These are phyloP conservation scores for Starmerella apis DNA, from an alignment of 805 yeast species.

Conservation along the genomic window DNA sequence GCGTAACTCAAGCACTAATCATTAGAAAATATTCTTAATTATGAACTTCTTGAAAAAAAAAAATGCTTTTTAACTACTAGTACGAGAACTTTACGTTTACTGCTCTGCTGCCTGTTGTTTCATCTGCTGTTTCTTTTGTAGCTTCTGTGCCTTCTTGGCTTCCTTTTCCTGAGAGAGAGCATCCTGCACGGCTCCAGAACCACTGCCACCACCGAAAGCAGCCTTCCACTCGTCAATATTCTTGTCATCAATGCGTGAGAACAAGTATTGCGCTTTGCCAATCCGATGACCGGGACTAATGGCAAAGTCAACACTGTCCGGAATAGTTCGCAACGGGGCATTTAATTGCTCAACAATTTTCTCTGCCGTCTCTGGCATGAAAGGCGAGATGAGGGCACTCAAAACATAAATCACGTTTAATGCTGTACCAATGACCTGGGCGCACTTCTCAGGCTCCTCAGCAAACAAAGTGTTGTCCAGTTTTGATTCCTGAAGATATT, in stretches of 20 bases:
- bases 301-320: constrained; percentile 59
- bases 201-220: constrained; percentile 67
- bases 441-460: constrained; percentile 66
- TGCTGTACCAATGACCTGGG: constrained; percentile 87
- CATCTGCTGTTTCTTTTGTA: constrained; percentile 3
- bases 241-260: constrained; percentile 82
- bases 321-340: constrained; percentile 68
- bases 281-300: constrained; percentile 75
- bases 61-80: too few species aligned
- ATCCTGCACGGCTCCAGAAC: constrained; percentile 10
- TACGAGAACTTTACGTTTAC: too few species aligned
- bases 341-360: constrained; percentile 70
- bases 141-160: constrained; percentile 18
- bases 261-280: constrained; percentile 83
- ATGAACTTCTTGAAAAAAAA: too few species aligned
- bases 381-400: constrained; percentile 75
- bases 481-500: constrained; percentile 90
- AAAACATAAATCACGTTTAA: constrained; percentile 77
- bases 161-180: constrained; percentile 15
- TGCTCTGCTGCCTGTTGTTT: constrained; percentile 1
- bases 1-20: not conserved
- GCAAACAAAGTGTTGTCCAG: constrained; percentile 77
- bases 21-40: too few species aligned
- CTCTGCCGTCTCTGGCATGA: constrained; percentile 72
- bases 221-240: constrained; percentile 79